Percentiles rank a stretch among this genome's conserved stretches.
Conservation (phyloP, 1,139 yeast species). For the Magnusiomyces tetraspermus region DNA sequence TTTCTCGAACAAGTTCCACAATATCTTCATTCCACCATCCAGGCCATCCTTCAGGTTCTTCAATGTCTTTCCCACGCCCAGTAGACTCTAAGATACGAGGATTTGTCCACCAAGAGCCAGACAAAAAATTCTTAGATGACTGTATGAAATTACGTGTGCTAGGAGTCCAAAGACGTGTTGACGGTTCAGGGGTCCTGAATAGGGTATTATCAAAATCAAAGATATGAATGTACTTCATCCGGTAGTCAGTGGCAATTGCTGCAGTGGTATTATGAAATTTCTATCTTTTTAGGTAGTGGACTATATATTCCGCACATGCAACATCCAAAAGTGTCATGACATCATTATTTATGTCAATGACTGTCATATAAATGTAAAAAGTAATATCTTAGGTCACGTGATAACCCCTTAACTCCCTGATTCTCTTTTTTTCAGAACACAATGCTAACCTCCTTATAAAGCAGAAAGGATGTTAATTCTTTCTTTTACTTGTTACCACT, state of each 20-base stretch:
- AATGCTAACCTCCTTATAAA: neutral
- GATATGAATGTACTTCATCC: conserved; percentile 29
- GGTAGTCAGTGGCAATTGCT: neutral
- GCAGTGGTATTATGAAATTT: too few species aligned
- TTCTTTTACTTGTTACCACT: neutral
- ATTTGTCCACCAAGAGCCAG: conserved; percentile 43
- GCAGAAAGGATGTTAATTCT: too few species aligned
- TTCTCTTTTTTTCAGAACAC: neutral
- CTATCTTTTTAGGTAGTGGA: too few species aligned
- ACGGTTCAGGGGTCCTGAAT: conserved; percentile 39
- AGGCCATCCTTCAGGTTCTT: conserved; percentile 25
- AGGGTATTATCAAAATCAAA: conserved; percentile 44
- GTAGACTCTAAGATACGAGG: conserved; percentile 30
- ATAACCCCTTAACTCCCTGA: neutral
- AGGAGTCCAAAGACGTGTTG: conserved; percentile 32
- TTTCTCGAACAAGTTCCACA: conserved; percentile 29
- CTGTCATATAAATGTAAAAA: too few species aligned
- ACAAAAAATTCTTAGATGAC: conserved; percentile 25
- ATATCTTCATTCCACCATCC: conserved; percentile 39
- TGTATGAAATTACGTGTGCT: conserved; percentile 26
- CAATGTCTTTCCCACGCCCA: conserved; percentile 31
- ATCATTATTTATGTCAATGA: too few species aligned
- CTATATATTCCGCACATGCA: too few species aligned
- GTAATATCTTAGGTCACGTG: too few species aligned
- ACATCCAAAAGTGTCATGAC: neutral